phyloP scores from a whole-genome alignment of 2,329 filamentous ascomycete genomes.

The Trichoderma aggressivum region DNA sequence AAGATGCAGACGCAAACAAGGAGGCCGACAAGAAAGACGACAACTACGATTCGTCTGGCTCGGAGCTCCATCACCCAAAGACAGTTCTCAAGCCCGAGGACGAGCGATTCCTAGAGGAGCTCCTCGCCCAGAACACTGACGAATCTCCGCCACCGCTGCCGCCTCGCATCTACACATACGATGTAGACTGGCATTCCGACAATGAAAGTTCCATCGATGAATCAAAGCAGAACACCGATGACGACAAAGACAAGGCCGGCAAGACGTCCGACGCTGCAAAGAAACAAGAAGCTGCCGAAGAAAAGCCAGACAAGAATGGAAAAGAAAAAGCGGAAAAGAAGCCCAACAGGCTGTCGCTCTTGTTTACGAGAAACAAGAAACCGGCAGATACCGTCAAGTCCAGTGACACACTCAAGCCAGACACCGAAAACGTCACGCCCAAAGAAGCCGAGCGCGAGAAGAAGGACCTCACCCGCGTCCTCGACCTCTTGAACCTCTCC shows the following conservation, averaged over 20 bases:
- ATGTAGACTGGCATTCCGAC: constrained; percentile 46
- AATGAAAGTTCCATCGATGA: constrained; percentile 28
- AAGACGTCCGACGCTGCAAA: background rate
- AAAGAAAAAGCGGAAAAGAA: constrained; percentile 33
- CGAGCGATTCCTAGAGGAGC: constrained; percentile 54
- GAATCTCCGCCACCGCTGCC: constrained; percentile 53
- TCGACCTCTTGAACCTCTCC: constrained; percentile 80
- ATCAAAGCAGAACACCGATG: constrained; percentile 23
- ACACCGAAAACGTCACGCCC: constrained; percentile 34
- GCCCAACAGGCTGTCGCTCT: constrained; percentile 34
- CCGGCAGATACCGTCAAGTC: constrained; percentile 22
- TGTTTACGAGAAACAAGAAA: constrained; percentile 40
- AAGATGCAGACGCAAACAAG: background rate
- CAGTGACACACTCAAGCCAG: constrained; percentile 34
- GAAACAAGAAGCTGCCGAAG: constrained; percentile 29
- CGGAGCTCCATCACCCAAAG: constrained; percentile 26
- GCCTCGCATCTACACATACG: constrained; percentile 48
- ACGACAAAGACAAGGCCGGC: constrained; percentile 18
- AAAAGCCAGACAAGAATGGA: constrained; percentile 28
- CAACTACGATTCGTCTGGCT: constrained; percentile 27
- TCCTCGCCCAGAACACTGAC: constrained; percentile 43
- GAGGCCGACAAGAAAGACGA: constrained; percentile 5
- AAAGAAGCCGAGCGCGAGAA: constrained; percentile 48
- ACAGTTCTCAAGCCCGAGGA: constrained; percentile 55
- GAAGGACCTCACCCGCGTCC: constrained; percentile 74